Evolutionary conservation across 2,329 filamentous ascomycete species (phyloP), one percentile per base, ranked within the genome.

Genomic region (Penicillium hesseltinei): DNA sequence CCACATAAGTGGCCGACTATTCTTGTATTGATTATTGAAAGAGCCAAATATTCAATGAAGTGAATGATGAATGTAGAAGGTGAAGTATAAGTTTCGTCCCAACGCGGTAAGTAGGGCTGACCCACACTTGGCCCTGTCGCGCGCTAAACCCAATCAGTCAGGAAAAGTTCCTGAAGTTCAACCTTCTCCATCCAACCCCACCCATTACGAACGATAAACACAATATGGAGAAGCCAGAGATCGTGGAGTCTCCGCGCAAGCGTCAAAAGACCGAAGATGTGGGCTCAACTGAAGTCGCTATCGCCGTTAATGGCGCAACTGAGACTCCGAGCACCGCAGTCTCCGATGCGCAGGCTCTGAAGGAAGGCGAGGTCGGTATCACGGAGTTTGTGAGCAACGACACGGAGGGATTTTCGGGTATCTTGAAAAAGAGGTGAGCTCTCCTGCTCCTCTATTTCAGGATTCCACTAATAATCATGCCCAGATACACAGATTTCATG

Each of bases 401-500:
- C n/a, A 79, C 81, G 33, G 73, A 79, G 54, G 84, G 85, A 1
- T 90, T 90, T 63, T 73, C 76, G 15, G 88, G 87, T 19, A 78
- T 87, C 15, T 67, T 90, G 67, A 91, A 91, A 78, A 86, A 88
- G 69, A 82, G 85, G 82, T 84, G 48, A 54, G 35, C 10, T 25
- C n/a, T 51, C 4, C 3, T 11, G 3, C n/a, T 38, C 1, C 5
- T 17, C 1, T 5, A 54, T 19, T 39, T 44, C 13, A 21, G 36
- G 35, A 36, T 57, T 45, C 33, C 9, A 27, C 52, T 62, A 40
- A 54, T 23, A 54, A 7, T 51, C n/a, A 48, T 17, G 13, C 29
- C 21, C 55, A 85, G 91, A 64, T 97, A 92, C 74, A 93, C 92
- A 4, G 92, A 97, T 73, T 97, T 97, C 68, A 80, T 94, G 65